Base-by-base conservation (phyloP, 169 alveolate genomes). In the Plasmodium adleri region DNA sequence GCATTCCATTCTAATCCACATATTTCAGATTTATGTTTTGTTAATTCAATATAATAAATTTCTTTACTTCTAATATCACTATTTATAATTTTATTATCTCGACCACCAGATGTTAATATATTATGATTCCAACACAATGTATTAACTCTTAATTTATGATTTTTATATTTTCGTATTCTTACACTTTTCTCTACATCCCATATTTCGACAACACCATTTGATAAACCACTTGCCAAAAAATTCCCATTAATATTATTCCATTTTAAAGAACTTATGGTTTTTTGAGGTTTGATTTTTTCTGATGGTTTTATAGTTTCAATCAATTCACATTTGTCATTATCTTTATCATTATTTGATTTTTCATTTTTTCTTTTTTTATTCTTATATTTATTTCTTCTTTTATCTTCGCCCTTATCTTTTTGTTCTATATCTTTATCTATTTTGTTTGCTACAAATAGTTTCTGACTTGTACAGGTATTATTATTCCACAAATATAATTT, bases 71-170 rank as follows among this genome's bases (percentile, higher is more conserved):
- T 88, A 24, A 95, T 70, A 74, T 97, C 99, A 75, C 97, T 94
- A 52, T 88, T 80, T 17, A 95, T 70, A 17, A 97, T 97, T 15
- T 90, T 88, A 66, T 92, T 94, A 92, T 97, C 99, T 90, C 97
- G 74, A 59, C 98, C 96, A n/a, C 99, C 99, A 17, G 98, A 90
- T 49, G 97, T 94, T 60, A 97, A 85, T 2, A 95, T 64, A 17
- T 92, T 90, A 26, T 94, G 92, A 64, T 96, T 90, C 98, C 98
- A 97, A 45, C 97, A 95, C 56, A 95, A 75, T 20, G 98, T 86
- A 10, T 98, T 98, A 47, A 97, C 98, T 94, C 99, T 90, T 26
- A 93, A 96, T 32, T 91, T 83, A 88, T 97, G 99, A n/a, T 98
- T 98, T 60, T 80, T 83, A 26, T 89, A 88, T 64, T 92, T 92